Base-by-base conservation (phyloP, 805 yeast genomes). In the Kuraishia capsulata region DNA sequence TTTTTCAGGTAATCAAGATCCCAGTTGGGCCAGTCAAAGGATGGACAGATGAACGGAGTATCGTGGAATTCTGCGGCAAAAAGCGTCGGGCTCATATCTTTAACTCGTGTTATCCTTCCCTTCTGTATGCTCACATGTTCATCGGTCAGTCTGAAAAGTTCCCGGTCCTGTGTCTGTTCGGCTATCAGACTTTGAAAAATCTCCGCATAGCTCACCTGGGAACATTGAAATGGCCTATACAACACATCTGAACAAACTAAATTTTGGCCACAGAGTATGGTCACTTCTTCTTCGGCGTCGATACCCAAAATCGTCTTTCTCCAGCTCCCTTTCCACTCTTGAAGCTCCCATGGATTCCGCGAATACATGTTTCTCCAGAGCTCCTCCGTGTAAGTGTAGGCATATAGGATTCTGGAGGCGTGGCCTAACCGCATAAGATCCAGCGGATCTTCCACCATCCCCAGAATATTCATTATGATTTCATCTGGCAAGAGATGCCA, bases 191-290 rank as follows among this genome's bases (percentile, higher is more conserved):
- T 65, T 20, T 59, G 53, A 46, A 82, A 74, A 3, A 75, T 49
- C 20, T 57, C 51, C 4, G 53, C 46, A 54, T 83, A 84, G 50
- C 82, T 69, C 16, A 85, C 65, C 44, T 80, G 82, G 1, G 94
- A 69, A 45, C 92, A 80, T 51, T 85, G 92, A 50, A 73, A 87
- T 3, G 96, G 96, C 37, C 92, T 67, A 54, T 79, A 88, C 11
- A 89, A 56, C n/a, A 73, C 47, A 52, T 88, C 96, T 0, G 94
- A 82, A 52, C 81, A 85, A 3, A 87, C 48, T 24, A 76, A 48
- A 42, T 70, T 69, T 20, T 61, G 70, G 0, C 64, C 61, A 19
- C 78, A 57, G 41, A 69, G 67, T 5, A 78, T 46, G 11, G 43
- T 41, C 13, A 75, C 69, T 21, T 76, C 80, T 10, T 59, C 39